A percentile compares a stretch with the other conserved stretches of the same genome.
phyloP scores from a whole-genome alignment of 1,139 yeast species.

The Suhomyces atakaporum region DNA sequence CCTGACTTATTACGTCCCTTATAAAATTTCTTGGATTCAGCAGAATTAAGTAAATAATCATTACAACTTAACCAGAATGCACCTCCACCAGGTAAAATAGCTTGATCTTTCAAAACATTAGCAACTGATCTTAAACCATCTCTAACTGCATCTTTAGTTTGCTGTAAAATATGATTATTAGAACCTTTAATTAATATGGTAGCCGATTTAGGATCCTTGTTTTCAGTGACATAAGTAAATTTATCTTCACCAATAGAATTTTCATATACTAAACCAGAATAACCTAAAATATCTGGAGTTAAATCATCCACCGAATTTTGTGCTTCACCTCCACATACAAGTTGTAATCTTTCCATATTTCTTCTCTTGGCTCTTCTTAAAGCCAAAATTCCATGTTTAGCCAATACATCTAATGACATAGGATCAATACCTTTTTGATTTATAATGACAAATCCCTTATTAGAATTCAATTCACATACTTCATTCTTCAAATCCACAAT shows the following conservation, averaged over 20 bases:
- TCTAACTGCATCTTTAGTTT: conserved; percentile 94
- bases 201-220: conserved; percentile 86
- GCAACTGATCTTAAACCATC: conserved; percentile 96
- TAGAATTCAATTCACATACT: conserved; percentile 77
- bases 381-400: conserved; percentile 90
- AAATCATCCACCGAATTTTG: conserved; percentile 97
- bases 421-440: conserved; percentile 99
- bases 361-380: conserved; percentile 97
- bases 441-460: conserved; percentile 87
- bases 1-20: conserved; percentile 92
- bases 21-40: conserved; percentile 59
- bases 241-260: conserved; percentile 96
- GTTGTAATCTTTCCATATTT: conserved; percentile 97
- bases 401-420: conserved; percentile 91
- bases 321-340: conserved; percentile 96
- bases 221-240: conserved; percentile 93
- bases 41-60: conserved; percentile 57
- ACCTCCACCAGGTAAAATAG: conserved; percentile 96
- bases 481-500: conserved; percentile 90
- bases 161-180: conserved; percentile 82
- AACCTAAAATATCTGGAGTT: conserved; percentile 81
- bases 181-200: conserved; percentile 93
- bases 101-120: conserved; percentile 81
- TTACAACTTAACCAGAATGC: conserved; percentile 88
- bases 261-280: conserved; percentile 89